Conservation (phyloP, 116 monocot genomes). For the Papilionanthe hybrid region DNA sequence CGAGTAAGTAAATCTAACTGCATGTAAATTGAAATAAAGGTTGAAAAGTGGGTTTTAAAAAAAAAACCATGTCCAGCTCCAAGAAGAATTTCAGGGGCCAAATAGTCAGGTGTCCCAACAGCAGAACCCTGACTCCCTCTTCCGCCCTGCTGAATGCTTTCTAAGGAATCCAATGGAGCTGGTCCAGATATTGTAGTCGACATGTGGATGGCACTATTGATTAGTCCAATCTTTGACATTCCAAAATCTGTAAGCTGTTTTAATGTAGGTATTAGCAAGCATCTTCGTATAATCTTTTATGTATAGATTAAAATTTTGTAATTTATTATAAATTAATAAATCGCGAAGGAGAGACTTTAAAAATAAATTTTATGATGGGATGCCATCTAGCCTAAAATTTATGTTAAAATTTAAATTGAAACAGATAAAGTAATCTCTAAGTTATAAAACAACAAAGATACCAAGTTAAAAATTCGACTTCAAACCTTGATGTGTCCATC, state of each 20-base stretch:
- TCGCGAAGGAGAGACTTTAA: neutral
- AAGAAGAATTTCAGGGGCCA: constrained; percentile 86
- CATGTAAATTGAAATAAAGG: constrained; percentile 2
- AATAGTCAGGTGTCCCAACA: constrained; percentile 82
- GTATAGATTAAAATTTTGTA: too few species aligned
- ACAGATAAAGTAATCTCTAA: neutral
- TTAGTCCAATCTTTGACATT: constrained; percentile 77
- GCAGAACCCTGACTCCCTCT: constrained; percentile 37
- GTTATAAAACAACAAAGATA: neutral
- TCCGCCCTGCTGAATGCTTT: constrained; percentile 11
- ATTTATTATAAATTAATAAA: too few species aligned
- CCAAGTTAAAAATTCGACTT: neutral
- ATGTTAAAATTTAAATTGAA: neutral
- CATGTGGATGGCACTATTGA: constrained; percentile 52
- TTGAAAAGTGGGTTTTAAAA: constrained; percentile 4
- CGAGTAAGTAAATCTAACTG: neutral
- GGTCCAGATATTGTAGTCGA: constrained; percentile 27
- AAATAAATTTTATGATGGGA: neutral
- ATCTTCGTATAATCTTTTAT: neutral
- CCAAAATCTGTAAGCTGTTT: constrained; percentile 94
- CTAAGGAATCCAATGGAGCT: constrained; percentile 18
- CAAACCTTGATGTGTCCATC: constrained; percentile 88
- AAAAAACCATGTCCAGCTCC: constrained; percentile 74
- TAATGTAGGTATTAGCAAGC: constrained; percentile 12
- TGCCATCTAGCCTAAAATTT: too few species aligned